These are phyloP conservation scores for Cryphonectria radicalis DNA, from an alignment of 2,329 filamentous ascomycete species.

Conservation along the genomic window DNA sequence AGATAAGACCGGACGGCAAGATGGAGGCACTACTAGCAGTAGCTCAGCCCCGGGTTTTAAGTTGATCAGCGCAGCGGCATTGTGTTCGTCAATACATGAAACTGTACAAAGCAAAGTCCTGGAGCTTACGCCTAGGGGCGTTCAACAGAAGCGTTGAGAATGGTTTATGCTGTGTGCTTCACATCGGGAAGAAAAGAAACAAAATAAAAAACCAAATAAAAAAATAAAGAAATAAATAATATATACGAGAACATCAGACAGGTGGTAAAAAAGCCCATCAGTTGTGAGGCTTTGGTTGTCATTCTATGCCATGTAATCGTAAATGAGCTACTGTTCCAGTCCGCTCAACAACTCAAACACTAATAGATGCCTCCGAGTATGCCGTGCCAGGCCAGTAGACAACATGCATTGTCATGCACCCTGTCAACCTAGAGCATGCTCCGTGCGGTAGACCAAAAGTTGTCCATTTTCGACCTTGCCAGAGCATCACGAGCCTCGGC, in stretches of 20 bases:
- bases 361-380: neutral
- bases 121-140: neutral
- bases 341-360: neutral
- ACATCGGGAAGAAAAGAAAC: too few relatives aligned
- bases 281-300: neutral
- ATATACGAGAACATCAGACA: neutral
- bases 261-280: neutral
- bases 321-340: neutral
- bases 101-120: neutral
- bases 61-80: neutral
- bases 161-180: neutral
- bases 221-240: neutral
- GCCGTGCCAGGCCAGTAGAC: slow-evolving; percentile 9
- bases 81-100: neutral
- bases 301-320: neutral
- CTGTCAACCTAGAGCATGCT: slow-evolving; percentile 41
- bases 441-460: slow-evolving; percentile 91
- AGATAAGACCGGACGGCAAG: neutral
- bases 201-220: neutral
- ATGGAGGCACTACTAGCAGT: neutral
- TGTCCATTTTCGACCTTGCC: slow-evolving; percentile 85
- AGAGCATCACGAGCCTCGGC: slow-evolving; percentile 82
- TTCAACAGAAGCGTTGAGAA: neutral
- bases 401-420: neutral
- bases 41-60: neutral